phyloP scores from a whole-genome alignment of 108 stramenopile genomes.

The Discostella stelligeroides region DNA sequence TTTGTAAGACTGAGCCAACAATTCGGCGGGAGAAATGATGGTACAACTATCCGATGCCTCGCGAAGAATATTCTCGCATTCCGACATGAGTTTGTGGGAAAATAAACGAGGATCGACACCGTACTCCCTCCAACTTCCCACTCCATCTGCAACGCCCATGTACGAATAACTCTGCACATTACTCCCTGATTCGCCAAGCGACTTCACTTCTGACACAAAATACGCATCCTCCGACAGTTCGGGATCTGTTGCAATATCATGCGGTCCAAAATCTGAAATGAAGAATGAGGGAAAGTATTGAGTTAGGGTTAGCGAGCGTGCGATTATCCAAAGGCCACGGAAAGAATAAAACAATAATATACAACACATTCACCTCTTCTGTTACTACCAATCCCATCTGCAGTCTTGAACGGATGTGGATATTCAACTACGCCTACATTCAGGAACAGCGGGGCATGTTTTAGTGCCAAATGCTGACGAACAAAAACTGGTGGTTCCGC shows the following conservation, averaged over 20 bases:
- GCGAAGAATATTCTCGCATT: constrained; percentile 65
- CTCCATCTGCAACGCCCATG: constrained; percentile 95
- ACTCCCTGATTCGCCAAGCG: constrained; percentile 69
- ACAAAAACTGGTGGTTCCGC: constrained; percentile 77
- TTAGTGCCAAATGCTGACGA: constrained; percentile 63
- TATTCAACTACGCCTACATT: constrained; percentile 80
- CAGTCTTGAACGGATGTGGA: constrained; percentile 94
- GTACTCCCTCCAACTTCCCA: constrained; percentile 96
- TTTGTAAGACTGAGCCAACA: constrained; percentile 75
- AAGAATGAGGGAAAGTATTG: constrained; percentile 2
- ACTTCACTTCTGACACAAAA: constrained; percentile 60
- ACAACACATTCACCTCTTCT: constrained; percentile 55
- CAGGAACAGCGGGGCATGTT: constrained; percentile 74
- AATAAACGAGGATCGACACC: constrained; percentile 93
- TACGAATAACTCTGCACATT: constrained; percentile 72
- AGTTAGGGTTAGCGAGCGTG: no score
- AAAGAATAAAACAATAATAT: background rate
- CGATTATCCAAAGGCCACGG: no score
- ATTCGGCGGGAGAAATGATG: constrained; percentile 64
- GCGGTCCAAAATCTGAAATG: constrained; percentile 68
- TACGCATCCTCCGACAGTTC: constrained; percentile 90
- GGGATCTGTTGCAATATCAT: constrained; percentile 64
- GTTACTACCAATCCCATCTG: constrained; percentile 70
- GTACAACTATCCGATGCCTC: constrained; percentile 67
- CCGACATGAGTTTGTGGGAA: constrained; percentile 85